These are phyloP conservation scores for Penicillium occitanis DNA, from an alignment of 2,329 filamentous ascomycete genomes.

Conservation along the genomic window DNA sequence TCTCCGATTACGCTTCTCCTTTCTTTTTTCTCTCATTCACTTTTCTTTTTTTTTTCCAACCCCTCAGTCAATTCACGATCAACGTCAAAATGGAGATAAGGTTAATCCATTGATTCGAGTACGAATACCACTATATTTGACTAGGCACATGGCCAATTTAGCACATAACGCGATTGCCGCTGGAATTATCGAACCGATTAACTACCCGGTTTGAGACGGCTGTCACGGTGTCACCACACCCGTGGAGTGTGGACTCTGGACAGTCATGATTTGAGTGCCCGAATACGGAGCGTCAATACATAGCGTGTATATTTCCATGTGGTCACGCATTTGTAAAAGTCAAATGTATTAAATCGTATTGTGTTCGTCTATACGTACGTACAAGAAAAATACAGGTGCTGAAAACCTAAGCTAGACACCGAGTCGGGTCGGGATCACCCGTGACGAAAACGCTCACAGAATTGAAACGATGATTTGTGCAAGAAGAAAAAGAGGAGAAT, in stretches of 20 bases:
- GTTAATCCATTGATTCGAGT: neutral
- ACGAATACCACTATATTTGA: neutral
- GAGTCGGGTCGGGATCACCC: neutral
- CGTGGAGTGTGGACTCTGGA: neutral
- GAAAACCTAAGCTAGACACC: neutral
- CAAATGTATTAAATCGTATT: conserved; percentile 1
- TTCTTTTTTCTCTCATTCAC: neutral
- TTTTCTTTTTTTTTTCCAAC: neutral
- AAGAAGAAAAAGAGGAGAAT: neutral
- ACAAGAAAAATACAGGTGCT: neutral
- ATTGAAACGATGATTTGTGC: neutral
- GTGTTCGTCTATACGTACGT: neutral
- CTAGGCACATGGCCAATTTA: neutral
- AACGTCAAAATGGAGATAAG: neutral
- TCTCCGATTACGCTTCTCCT: conserved; percentile 1
- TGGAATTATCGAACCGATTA: neutral
- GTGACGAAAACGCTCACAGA: conserved; percentile 10
- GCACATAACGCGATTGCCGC: conserved; percentile 10
- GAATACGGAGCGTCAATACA: neutral
- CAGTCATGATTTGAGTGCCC: neutral
- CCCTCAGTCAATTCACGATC: neutral
- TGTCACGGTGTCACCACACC: too few species aligned
- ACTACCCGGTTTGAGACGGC: neutral
- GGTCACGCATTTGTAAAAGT: neutral
- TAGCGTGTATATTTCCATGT: neutral